Evolutionary conservation across 1,284 basidiomycete genomes (phyloP), one percentile per base, ranked within the genome.

Genomic region (Anthracocystis setariae): DNA sequence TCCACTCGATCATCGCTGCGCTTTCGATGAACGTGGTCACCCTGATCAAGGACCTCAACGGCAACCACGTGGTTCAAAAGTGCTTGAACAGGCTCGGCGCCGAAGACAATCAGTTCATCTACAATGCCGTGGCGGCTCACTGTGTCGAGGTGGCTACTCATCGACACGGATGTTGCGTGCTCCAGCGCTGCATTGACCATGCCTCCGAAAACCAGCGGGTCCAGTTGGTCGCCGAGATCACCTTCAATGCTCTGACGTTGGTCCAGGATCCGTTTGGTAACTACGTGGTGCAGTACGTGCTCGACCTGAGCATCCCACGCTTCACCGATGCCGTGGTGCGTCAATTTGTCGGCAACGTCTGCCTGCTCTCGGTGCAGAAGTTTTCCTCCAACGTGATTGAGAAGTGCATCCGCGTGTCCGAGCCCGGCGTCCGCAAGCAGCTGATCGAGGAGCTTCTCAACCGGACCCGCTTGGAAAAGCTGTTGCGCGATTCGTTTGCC

Each of bases 81-180:
- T 99, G 96, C 84, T 86, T 98, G 76, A 98, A 99, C 87, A 94
- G 96, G 84, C 87, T 99, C 63, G 91, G 91, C 29, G 92, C 96
- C 0, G 95, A 98, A 82, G 96, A 99, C 84, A 98, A 98, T 84
- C 94, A 97, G 88, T 99, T 98, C 85, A 98, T 99, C 81, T 99
- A 98, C 86, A 98, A 98, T 79, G 96, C 96, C 55, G 96, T 99
- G 39, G 96, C 96, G 29, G 92, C 93, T 32, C 96, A 98, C 85
- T 97, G 96, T 78, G 93, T 99, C 55, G 96, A 99, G 85, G 96
- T 99, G 61, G 96, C 96, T 15, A 98, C 96, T 46, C 96, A 99
- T 83, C 92, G 96, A 73, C 96, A 99, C 80, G 96, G 96, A 15
- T 98, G 96, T 85, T 98, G 96, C 83, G 96, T 99, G 50, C 87